Conservation (phyloP, 768 basidiomycete genomes). For the Phylloporus sp. region DNA sequence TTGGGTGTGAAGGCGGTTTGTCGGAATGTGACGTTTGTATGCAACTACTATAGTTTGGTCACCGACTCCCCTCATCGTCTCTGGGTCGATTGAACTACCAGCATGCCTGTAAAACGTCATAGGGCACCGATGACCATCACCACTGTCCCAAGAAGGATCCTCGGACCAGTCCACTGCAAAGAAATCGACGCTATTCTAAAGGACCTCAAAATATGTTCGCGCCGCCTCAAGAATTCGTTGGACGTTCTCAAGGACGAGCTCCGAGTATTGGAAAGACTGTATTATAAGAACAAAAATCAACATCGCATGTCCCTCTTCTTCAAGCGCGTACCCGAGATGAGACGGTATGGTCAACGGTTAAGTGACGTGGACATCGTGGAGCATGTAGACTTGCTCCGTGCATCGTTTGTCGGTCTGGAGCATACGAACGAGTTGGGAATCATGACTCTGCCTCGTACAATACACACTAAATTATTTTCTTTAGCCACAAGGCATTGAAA, state of each 20-base stretch:
- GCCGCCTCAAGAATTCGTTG: conserved; percentile 47
- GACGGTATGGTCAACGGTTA: conserved; percentile 37
- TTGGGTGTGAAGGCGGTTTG: no score
- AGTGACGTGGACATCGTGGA: conserved; percentile 15
- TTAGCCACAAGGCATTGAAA: conserved; percentile 50
- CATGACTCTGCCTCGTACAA: not conserved
- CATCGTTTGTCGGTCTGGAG: conserved; percentile 27
- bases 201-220: conserved; percentile 51
- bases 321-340: conserved; percentile 55
- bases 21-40: no score
- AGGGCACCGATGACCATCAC: conserved; percentile 6
- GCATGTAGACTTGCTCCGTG: conserved; percentile 23
- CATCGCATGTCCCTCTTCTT: conserved; percentile 51
- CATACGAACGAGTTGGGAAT: conserved; percentile 23
- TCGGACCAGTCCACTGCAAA: conserved; percentile 29
- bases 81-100: no score
- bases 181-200: conserved; percentile 58
- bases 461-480: not conserved
- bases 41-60: no score
- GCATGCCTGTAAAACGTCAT: conserved; percentile 12
- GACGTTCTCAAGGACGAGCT: conserved; percentile 28
- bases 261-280: conserved; percentile 59
- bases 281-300: conserved; percentile 82
- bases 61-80: no score
- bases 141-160: conserved; percentile 14